Evolutionary conservation across 768 basidiomycete species (phyloP), one percentile per base, ranked within the genome.

Genomic region (Suillus brevipes): DNA sequence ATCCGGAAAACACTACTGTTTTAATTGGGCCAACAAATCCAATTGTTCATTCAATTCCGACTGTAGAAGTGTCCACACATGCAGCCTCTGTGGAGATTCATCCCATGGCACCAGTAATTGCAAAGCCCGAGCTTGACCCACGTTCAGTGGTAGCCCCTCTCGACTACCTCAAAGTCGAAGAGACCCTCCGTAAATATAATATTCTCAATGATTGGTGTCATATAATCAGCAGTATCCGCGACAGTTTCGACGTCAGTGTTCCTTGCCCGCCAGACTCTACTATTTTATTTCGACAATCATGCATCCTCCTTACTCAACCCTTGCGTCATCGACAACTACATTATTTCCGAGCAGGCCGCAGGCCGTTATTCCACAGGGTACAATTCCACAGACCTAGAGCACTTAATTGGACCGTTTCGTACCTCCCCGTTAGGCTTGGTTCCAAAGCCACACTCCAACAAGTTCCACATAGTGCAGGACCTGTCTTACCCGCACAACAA

Each of bases 171-270:
- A 28, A 28, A 10, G 25, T 73, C 43, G 67, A 69, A 52, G 37
- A 42, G 0, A 2, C 69, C 25, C 64, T 78, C 16, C 10, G 42
- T 42, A 55, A 63, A 10, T 62, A 66, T 23, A 63, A 62, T 45
- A 52, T 77, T 53, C 66, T 38, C 8, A 58, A 64, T 20, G 20
- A 56, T 6, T 79, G 75, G 74, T 37, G 5, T 1, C 73, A 80
- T 47, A 69, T 82, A 1, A 18, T 78, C 1, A n/a, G 61, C 1
- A 76, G 81, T 38, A 63, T 83, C 0, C 65, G 65, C 0, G 25
- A 72, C 18, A 80, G 80, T 43, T 82, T 83, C 63, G 72, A 79
- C 59, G 70, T 80, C 6, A 80, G 81, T 0, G 66, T 77, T 14
- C 34, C 37, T 1, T 60, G 43, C 0, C n/a, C 53, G 16, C 66